These are phyloP conservation scores for Mycena vulgaris DNA, from an alignment of 768 basidiomycete species.

Conservation along the genomic window DNA sequence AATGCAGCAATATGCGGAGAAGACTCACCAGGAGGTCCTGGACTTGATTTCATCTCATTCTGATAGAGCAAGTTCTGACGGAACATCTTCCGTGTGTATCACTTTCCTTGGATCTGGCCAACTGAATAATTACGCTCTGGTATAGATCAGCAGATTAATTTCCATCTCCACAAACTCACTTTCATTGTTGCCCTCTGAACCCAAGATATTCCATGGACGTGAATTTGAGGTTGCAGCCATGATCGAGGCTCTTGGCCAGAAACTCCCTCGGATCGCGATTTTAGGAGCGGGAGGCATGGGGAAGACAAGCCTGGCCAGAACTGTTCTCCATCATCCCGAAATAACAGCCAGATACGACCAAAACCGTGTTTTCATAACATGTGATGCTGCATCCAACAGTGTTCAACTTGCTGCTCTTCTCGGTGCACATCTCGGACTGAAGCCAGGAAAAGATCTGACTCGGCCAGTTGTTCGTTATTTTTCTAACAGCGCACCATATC, in stretches of 20 bases:
- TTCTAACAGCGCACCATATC: neutral
- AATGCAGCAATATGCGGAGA: neutral
- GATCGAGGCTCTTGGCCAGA: neutral
- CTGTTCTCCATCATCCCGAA: constrained; percentile 20
- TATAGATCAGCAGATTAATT: neutral
- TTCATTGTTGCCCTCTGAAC: constrained; percentile 6
- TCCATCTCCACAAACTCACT: neutral
- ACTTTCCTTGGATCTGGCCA: neutral
- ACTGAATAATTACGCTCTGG: neutral
- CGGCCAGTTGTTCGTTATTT: constrained; percentile 2
- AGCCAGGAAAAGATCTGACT: neutral
- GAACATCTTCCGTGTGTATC: neutral
- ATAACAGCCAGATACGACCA: neutral
- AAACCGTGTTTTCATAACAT: neutral
- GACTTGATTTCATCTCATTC: neutral
- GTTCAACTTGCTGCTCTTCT: too few relatives aligned
- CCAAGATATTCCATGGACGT: constrained; percentile 9
- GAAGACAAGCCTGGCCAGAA: too few relatives aligned
- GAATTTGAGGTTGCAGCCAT: neutral
- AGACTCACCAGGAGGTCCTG: neutral
- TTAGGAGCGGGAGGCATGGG: too few relatives aligned
- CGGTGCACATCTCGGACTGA: neutral
- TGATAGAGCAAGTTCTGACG: too few relatives aligned
- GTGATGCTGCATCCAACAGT: neutral
- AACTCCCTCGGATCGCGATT: too few relatives aligned